phyloP scores from a whole-genome alignment of 345 rosid genomes.

The Salix dunnii region DNA sequence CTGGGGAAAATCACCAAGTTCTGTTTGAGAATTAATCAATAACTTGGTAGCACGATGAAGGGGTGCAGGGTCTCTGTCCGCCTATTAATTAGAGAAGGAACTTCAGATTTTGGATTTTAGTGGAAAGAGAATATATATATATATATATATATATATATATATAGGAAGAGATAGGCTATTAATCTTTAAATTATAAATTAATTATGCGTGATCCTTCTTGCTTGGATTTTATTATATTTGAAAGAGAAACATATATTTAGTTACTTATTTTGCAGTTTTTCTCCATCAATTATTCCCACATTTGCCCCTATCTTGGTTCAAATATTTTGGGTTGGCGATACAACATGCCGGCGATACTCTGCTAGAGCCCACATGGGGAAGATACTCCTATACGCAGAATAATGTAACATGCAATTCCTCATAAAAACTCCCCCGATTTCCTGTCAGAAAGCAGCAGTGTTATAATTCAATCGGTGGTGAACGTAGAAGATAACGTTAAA shows the following conservation, averaged over 20 bases:
- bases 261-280: too few species aligned
- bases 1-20: slow-evolving; percentile 18
- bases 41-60: slow-evolving; percentile 15
- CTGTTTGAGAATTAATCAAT: slow-evolving; percentile 10
- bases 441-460: not conserved
- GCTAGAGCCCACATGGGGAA: slow-evolving; percentile 22
- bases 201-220: not conserved
- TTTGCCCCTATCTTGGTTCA: not conserved
- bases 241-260: too few species aligned
- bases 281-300: too few species aligned
- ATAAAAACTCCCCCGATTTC: slow-evolving; percentile 2
- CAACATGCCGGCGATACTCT: slow-evolving; percentile 4
- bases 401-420: slow-evolving; percentile 21
- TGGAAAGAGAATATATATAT: too few species aligned
- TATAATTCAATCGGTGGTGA: not conserved
- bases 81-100: not conserved
- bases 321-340: not conserved
- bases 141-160: too few species aligned
- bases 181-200: too few species aligned
- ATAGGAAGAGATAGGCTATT: too few species aligned
- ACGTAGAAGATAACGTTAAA: too few species aligned
- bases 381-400: slow-evolving; percentile 7
- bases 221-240: too few species aligned
- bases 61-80: slow-evolving; percentile 6
- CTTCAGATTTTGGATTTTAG: too few species aligned